Conservation (phyloP, 2,329 filamentous ascomycete species). For the Curvularia sp. region DNA sequence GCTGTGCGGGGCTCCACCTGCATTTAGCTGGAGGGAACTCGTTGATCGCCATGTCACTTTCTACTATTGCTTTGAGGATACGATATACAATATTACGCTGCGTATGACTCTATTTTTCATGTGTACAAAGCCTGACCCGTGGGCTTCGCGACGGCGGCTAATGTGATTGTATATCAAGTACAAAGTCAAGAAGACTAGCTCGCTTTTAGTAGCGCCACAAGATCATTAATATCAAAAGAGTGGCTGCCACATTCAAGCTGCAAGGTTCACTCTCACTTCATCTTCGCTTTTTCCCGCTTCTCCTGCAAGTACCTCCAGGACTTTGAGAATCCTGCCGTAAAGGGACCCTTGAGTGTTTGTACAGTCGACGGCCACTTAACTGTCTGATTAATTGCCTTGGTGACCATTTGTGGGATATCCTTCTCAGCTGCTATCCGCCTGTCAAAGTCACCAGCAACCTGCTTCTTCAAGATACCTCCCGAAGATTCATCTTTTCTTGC, state of each 20-base stretch:
- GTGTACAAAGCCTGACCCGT: slow-evolving; percentile 36
- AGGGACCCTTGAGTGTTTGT: slow-evolving; percentile 81
- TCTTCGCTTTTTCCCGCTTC: slow-evolving; percentile 64
- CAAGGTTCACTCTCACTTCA: slow-evolving; percentile 26
- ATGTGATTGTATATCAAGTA: slow-evolving; percentile 14
- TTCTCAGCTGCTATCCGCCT: slow-evolving; percentile 78
- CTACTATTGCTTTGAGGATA: background rate
- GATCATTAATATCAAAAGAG: slow-evolving; percentile 11
- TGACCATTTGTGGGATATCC: slow-evolving; percentile 73
- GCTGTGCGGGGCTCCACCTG: background rate
- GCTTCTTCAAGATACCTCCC: slow-evolving; percentile 68
- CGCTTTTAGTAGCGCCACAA: slow-evolving; percentile 4
- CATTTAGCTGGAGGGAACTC: background rate
- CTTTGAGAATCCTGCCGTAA: slow-evolving; percentile 77
- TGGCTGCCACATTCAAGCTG: background rate
- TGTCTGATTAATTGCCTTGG: slow-evolving; percentile 81
- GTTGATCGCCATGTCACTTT: background rate
- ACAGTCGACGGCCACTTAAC: slow-evolving; percentile 90
- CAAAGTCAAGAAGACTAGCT: slow-evolving; percentile 15
- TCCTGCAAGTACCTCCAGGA: slow-evolving; percentile 80
- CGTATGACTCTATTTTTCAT: slow-evolving; percentile 7
- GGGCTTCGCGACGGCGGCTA: slow-evolving; percentile 21
- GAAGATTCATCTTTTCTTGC: slow-evolving; percentile 73
- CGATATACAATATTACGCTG: background rate
- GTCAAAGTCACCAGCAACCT: slow-evolving; percentile 85